Evolutionary conservation across 805 yeast genomes (phyloP).

Genomic region (Clavispora phyllophila): DNA sequence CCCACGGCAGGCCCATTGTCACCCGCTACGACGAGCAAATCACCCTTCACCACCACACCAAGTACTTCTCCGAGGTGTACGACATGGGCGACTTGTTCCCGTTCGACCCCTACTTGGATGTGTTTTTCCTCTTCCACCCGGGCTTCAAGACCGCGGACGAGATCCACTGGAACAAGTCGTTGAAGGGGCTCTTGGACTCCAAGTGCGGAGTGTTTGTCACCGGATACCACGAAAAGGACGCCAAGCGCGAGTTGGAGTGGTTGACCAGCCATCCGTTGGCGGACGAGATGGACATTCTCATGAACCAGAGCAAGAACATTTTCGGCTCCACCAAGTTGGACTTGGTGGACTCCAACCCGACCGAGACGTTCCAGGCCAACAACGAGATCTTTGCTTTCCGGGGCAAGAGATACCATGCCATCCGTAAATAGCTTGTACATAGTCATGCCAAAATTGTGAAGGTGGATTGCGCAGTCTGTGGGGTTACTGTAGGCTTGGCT

Average conservation of each 20-base stretch:
- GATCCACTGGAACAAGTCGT: constrained; percentile 77
- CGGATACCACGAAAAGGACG: constrained; percentile 78
- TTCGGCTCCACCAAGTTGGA: constrained; percentile 93
- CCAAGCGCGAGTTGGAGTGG: constrained; percentile 66
- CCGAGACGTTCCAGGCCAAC: constrained; percentile 89
- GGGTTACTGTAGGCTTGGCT: no score
- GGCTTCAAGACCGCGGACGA: constrained; percentile 82
- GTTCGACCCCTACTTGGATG: constrained; percentile 93
- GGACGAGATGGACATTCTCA: constrained; percentile 74
- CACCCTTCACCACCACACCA: constrained; percentile 77
- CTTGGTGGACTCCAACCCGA: constrained; percentile 85
- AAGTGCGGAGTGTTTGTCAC: constrained; percentile 91
- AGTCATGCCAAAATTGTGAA: no score
- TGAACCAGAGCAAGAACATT: constrained; percentile 66
- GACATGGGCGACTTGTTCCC: constrained; percentile 95
- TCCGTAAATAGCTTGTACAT: constrained; percentile 24
- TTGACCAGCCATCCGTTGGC: constrained; percentile 52
- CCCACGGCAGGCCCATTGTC: constrained; percentile 57
- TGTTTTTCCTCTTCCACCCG: constrained; percentile 92
- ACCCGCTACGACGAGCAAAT: constrained; percentile 71
- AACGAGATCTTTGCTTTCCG: constrained; percentile 86
- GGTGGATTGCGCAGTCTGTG: no score
- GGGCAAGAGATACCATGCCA: constrained; percentile 95
- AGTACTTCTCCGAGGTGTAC: constrained; percentile 86
- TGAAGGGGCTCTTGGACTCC: constrained; percentile 84